A percentile compares a stretch with the other conserved stretches of the same genome.
Conservation (phyloP, 371 early-diverging fungal genomes). For the Sporodiniella umbellata region DNA sequence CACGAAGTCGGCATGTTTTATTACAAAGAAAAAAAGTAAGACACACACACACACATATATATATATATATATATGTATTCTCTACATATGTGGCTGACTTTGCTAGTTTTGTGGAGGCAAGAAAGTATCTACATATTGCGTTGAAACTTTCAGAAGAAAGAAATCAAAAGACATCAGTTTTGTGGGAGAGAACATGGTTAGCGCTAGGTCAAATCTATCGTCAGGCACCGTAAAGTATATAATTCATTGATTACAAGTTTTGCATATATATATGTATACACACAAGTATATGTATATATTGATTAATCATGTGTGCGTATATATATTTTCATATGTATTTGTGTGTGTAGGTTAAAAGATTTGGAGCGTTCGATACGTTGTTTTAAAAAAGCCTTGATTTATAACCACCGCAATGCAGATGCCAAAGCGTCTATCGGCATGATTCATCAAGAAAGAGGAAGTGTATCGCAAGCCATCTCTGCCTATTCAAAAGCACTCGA, state of each 20-base stretch:
- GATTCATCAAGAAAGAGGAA: conserved; percentile 49
- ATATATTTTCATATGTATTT: too few species aligned
- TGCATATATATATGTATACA: too few species aligned
- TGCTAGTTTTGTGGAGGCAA: conserved; percentile 50
- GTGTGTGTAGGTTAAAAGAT: conserved; percentile 5
- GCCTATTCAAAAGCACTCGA: conserved; percentile 47
- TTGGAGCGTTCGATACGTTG: conserved; percentile 41
- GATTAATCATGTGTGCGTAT: too few species aligned
- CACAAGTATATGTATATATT: too few species aligned
- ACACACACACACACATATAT: too few species aligned
- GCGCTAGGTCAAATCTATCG: conserved; percentile 73
- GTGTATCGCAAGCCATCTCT: conserved; percentile 48
- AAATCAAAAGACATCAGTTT: conserved; percentile 26
- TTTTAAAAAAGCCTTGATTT: conserved; percentile 44
- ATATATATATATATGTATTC: not conserved
- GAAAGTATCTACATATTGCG: conserved; percentile 50
- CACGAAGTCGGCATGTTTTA: conserved; percentile 70
- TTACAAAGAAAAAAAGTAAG: conserved; percentile 54
- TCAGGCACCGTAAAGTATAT: conserved; percentile 46
- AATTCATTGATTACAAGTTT: not conserved
- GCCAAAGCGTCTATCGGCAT: conserved; percentile 47
- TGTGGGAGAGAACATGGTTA: conserved; percentile 64
- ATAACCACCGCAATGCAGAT: conserved; percentile 31
- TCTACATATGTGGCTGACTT: not conserved
- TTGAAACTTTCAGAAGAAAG: conserved; percentile 45